phyloP scores from a whole-genome alignment of 805 yeast species.

The Clavispora fructus region DNA sequence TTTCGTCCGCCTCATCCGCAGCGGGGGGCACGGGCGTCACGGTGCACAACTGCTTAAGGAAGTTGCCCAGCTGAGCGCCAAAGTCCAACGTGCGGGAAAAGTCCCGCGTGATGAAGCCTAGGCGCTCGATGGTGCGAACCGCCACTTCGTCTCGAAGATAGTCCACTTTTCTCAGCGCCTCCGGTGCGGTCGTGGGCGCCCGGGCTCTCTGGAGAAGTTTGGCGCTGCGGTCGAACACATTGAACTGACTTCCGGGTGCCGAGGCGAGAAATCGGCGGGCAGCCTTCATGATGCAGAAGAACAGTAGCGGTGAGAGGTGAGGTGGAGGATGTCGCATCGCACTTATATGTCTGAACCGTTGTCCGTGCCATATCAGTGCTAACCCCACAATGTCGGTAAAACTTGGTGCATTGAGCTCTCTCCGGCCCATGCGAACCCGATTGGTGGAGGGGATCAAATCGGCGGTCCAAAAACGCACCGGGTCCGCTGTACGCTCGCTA shows the following conservation, averaged over 20 bases:
- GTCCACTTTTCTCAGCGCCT: constrained; percentile 52
- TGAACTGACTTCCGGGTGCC: constrained; percentile 20
- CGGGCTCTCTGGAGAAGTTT: constrained; percentile 57
- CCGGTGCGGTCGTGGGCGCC: constrained; percentile 42
- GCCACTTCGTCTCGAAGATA: constrained; percentile 75
- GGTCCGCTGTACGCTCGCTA: not conserved
- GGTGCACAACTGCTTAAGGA: constrained; percentile 38
- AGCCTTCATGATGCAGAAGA: not conserved
- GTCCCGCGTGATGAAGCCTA: constrained; percentile 64
- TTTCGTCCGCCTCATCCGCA: constrained; percentile 29
- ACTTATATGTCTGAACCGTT: not conserved
- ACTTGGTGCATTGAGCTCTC: not conserved
- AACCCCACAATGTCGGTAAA: not conserved
- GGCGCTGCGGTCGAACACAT: constrained; percentile 54
- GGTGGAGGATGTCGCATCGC: too few relatives aligned
- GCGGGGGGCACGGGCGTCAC: constrained; percentile 18
- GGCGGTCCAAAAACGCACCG: not conserved
- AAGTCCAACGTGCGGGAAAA: constrained; percentile 61
- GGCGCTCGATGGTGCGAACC: constrained; percentile 62
- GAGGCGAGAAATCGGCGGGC: not conserved
- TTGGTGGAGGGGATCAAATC: not conserved
- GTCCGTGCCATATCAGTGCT: not conserved
- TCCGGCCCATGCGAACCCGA: not conserved
- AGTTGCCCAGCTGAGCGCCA: constrained; percentile 69
- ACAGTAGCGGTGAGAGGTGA: not conserved